Percentiles rank a stretch among this genome's conserved stretches.
Evolutionary conservation across 306 rosid species (phyloP).

Genomic region (Rosa persica): DNA sequence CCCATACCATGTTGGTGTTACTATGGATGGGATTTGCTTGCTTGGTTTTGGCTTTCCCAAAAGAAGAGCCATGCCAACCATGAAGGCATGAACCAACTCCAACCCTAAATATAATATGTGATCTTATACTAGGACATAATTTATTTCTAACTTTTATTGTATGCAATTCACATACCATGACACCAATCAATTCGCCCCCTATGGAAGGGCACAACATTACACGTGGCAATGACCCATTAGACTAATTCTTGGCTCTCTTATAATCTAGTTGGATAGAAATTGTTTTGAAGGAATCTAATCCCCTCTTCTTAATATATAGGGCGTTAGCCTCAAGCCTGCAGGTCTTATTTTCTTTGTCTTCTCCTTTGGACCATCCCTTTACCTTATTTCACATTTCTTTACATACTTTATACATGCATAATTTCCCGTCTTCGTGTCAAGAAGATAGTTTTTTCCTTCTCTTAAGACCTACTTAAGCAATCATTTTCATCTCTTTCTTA

Average conservation of each 20-base stretch:
- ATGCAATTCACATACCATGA: constrained; percentile 16
- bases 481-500: constrained; percentile 11
- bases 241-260: constrained; percentile 25
- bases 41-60: constrained; percentile 58
- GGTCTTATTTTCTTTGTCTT: constrained; percentile 39
- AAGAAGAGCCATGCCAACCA: constrained; percentile 72
- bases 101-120: constrained; percentile 15
- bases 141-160: constrained; percentile 12
- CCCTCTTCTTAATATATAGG: constrained; percentile 32
- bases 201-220: constrained; percentile 28
- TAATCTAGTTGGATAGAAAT: constrained; percentile 20
- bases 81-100: constrained; percentile 39
- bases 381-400: constrained; percentile 32
- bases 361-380: constrained; percentile 37
- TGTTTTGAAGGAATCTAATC: constrained; percentile 51
- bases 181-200: constrained; percentile 31
- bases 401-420: constrained; percentile 13
- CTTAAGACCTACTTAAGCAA: constrained; percentile 14
- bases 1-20: constrained; percentile 45
- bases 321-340: constrained; percentile 16
- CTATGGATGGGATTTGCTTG: constrained; percentile 57
- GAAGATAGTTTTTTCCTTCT: not conserved
- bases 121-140: constrained; percentile 1
- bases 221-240: constrained; percentile 38
- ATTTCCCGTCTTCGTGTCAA: not conserved